A percentile compares a stretch with the other conserved stretches of the same genome.
Conservation (phyloP, 2,329 filamentous ascomycete species). For the Colletotrichum somersetense region DNA sequence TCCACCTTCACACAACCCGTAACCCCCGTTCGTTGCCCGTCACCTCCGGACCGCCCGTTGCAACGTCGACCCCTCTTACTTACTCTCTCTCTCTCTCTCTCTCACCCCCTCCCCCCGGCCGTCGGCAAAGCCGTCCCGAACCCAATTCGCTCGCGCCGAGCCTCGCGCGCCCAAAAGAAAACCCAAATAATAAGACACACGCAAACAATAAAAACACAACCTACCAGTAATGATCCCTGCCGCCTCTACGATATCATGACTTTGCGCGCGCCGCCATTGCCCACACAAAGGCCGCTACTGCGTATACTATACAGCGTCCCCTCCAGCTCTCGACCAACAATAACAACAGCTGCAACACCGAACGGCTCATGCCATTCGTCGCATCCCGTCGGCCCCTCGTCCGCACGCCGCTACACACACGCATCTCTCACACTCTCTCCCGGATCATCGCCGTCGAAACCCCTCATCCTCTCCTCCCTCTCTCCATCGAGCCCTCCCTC, state of each 20-base stretch:
- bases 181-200: too few species aligned
- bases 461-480: constrained; percentile 24
- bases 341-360: background rate
- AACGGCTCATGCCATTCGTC: constrained; percentile 38
- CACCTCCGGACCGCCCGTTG: background rate
- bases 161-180: constrained; percentile 22
- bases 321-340: constrained; percentile 6
- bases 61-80: background rate
- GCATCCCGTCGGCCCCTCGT: constrained; percentile 3
- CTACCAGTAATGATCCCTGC: constrained; percentile 50
- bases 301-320: background rate
- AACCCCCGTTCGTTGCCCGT: background rate
- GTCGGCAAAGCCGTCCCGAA: constrained; percentile 1
- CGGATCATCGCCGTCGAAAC: constrained; percentile 22
- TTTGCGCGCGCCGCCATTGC: constrained; percentile 54
- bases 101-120: background rate
- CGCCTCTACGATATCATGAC: constrained; percentile 58
- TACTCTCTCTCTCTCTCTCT: too few species aligned
- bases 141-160: constrained; percentile 29
- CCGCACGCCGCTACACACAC: too few species aligned
- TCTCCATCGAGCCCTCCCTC: constrained; percentile 40
- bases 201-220: too few species aligned
- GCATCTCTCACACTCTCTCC: constrained; percentile 9
- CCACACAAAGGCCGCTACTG: constrained; percentile 46
- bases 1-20: too few species aligned